Evolutionary conservation across 805 yeast species (phyloP), one percentile per base, ranked within the genome.

Genomic region (Jamesozyma rosinii): DNA sequence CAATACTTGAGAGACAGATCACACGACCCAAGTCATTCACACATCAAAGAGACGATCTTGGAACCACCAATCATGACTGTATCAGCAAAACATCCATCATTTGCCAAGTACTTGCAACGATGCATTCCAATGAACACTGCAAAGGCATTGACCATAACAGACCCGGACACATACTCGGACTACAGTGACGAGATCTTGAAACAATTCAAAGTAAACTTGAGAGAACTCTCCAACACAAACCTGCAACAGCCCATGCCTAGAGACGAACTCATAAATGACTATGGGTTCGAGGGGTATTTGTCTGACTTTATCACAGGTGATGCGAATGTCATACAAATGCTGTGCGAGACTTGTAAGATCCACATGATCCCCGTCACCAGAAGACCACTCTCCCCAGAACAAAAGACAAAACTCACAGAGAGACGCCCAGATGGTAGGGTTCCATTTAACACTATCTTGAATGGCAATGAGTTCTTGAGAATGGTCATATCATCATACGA

Each of bases 271-370:
- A 53, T 49, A 24, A 30, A 44, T 0, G 21, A 15, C 21, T 60
- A 67, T 19, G 95, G 95, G 0, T 88, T 92, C 59, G 95, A 84
- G 43, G 92, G 95, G 1, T 85, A 76, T 54, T 51, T 88, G 21
- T 61, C 74, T 2, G 96, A 92, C 52, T 76, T 76, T 48, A 54
- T 90, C 2, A 61, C 64, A 2, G 97, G 95, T 0, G 95, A 95
- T 1, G 55, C 61, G 5, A 73, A 74, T 9, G 94, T 90, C 1
- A 57, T 86, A 40, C 70, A 72, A 42, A 86, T 83, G 87, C 68
- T 89, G 27, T 77, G 83, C 49, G 79, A 75, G 47, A 61, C 66
- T 11, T 58, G 69, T 10, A 69, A 72, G 37, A 58, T 78, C 15
- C 71, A 77, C 48, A 58, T 61, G 42, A 75, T 85, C 24, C 96